These are phyloP conservation scores for Santalum album DNA, from an alignment of 164 flowering plant genomes.

Conservation along the genomic window DNA sequence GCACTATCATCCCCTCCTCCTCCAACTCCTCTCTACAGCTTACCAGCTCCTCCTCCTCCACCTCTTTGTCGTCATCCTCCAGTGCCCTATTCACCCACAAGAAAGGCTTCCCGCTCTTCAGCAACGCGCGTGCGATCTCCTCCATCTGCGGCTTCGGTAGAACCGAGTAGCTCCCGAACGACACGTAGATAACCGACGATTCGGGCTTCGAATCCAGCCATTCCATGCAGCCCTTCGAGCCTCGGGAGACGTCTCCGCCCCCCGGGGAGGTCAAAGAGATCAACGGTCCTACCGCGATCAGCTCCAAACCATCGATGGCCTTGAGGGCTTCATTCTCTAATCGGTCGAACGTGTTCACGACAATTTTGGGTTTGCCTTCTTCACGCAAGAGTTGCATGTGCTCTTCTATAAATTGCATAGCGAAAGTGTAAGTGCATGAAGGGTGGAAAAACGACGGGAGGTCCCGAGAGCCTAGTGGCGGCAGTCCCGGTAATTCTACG, in stretches of 20 bases:
- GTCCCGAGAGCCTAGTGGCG: slow-evolving; percentile 16
- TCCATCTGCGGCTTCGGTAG: slow-evolving; percentile 21
- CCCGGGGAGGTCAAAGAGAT: slow-evolving; percentile 16
- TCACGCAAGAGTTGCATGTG: slow-evolving; percentile 19
- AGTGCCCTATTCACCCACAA: slow-evolving; percentile 40
- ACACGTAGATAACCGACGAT: slow-evolving; percentile 31
- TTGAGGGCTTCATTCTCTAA: slow-evolving; percentile 37
- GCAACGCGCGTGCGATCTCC: slow-evolving; percentile 28
- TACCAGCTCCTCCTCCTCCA: slow-evolving; percentile 4
- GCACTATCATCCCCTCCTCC: slow-evolving; percentile 23
- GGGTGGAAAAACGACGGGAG: slow-evolving; percentile 30
- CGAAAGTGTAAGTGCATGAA: not conserved
- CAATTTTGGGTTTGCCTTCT: slow-evolving; percentile 20
- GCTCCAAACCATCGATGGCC: slow-evolving; percentile 11
- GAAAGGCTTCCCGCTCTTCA: slow-evolving; percentile 20
- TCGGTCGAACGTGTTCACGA: slow-evolving; percentile 46
- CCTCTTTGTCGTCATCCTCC: slow-evolving; percentile 1
- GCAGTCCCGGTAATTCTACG: slow-evolving; percentile 26
- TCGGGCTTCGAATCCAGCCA: slow-evolving; percentile 39
- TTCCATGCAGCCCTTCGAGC: slow-evolving; percentile 13
- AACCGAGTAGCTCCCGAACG: slow-evolving; percentile 33
- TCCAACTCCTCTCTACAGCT: slow-evolving; percentile 3
- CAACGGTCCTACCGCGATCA: slow-evolving; percentile 50
- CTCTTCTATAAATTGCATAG: slow-evolving; percentile 2
- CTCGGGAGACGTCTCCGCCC: slow-evolving; percentile 25